Percentiles rank a stretch among this genome's conserved stretches.
Conservation (phyloP, 2,329 filamentous ascomycete genomes). For the Pseudogymnoascus sp. region DNA sequence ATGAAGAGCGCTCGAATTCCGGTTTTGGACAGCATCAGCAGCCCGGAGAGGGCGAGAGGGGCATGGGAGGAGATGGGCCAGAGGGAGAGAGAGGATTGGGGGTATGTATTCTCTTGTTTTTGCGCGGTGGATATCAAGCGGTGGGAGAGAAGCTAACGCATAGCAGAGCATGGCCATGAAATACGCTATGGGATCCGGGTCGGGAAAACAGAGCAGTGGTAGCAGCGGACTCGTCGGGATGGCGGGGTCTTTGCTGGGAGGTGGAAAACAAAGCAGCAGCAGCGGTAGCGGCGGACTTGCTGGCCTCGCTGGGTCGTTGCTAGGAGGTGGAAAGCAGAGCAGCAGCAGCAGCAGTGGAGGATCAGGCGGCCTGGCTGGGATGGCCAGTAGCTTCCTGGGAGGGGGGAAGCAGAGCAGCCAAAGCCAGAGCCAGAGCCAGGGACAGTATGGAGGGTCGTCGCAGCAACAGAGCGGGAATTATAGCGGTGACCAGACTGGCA, state of each 20-base stretch:
- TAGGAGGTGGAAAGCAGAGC: conserved; percentile 38
- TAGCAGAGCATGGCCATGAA: conserved; percentile 20
- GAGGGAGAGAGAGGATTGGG: conserved; percentile 57
- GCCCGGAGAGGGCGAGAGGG: conserved; percentile 17
- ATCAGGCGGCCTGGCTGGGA: neutral
- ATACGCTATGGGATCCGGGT: conserved; percentile 29
- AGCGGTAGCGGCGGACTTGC: conserved; percentile 33
- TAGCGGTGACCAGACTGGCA: neutral
- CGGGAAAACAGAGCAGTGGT: conserved; percentile 18
- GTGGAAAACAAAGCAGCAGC: conserved; percentile 20
- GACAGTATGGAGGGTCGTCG: conserved; percentile 55
- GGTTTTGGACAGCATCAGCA: conserved; percentile 32
- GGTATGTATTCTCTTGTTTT: conserved; percentile 40
- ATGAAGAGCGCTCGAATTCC: conserved; percentile 19
- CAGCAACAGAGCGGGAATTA: conserved; percentile 40
- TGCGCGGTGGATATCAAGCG: neutral
- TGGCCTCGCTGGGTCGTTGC: conserved; percentile 46
- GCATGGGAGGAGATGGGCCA: conserved; percentile 43
- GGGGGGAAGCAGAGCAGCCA: conserved; percentile 32
- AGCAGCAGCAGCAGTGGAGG: neutral
- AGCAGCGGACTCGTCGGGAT: conserved; percentile 23
- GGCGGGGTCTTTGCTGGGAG: conserved; percentile 15
- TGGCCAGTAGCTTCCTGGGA: conserved; percentile 46
- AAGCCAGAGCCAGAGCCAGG: conserved; percentile 30
- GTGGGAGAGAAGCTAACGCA: conserved; percentile 13